Conservation (phyloP, 768 basidiomycete genomes). For the Phanerochaete carnosa region DNA sequence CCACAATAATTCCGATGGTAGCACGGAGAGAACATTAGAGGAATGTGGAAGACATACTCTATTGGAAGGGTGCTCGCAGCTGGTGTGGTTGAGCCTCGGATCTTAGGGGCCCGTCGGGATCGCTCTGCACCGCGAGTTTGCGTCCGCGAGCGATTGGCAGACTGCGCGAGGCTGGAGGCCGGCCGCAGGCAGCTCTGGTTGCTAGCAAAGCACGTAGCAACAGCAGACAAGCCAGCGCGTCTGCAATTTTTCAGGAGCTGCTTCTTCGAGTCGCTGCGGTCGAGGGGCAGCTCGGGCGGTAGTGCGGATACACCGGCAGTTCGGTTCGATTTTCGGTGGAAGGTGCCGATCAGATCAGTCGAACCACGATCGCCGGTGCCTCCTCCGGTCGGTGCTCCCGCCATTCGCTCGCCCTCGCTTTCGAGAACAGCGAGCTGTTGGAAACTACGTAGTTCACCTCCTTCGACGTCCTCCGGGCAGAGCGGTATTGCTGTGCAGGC, state of each 20-base stretch:
- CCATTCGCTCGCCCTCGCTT: neutral
- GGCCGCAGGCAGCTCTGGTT: neutral
- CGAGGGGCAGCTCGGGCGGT: neutral
- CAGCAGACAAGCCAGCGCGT: neutral
- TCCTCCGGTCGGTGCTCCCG: neutral
- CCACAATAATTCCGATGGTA: neutral
- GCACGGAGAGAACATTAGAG: neutral
- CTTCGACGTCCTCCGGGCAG: neutral
- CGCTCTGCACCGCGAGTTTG: neutral
- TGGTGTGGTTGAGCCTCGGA: neutral
- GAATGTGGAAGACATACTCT: neutral
- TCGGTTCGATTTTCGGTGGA: neutral
- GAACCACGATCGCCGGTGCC: neutral
- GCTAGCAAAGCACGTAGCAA: neutral
- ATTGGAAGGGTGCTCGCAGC: neutral
- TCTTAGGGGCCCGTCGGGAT: neutral
- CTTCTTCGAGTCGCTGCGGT: neutral
- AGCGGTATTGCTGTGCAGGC: conserved; percentile 1
- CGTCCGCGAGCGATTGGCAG: neutral
- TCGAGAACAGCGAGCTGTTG: too few relatives aligned
- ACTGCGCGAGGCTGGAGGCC: neutral
- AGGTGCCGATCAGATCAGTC: neutral
- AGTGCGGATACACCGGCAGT: neutral
- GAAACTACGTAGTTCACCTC: neutral
- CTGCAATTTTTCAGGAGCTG: neutral